Conservation (phyloP, 225 moss, liverwort and hornwort genomes). For the Straminergon stramineum region DNA sequence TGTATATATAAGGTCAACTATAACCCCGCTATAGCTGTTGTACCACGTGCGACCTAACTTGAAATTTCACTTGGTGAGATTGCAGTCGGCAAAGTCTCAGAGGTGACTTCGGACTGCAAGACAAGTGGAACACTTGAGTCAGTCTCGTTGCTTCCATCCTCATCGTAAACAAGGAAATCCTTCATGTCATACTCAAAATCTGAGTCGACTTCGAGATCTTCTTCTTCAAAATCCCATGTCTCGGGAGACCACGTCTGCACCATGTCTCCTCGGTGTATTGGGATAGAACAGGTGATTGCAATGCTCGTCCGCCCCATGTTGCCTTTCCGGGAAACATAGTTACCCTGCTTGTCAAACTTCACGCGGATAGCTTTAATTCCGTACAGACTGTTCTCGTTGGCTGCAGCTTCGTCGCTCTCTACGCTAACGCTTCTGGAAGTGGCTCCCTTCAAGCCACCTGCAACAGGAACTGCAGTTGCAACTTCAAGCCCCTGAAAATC, state of each 20-base stretch:
- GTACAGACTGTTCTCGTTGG: neutral
- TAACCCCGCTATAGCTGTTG: neutral
- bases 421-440: neutral
- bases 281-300: too few relatives aligned
- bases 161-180: neutral
- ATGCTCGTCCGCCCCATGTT: neutral
- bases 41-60: too few relatives aligned
- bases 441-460: neutral
- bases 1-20: neutral
- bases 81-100: neutral
- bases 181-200: conserved; percentile 4
- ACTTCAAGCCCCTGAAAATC: neutral
- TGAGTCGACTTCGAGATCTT: neutral
- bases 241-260: too few relatives aligned
- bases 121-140: neutral
- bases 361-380: conserved; percentile 22
- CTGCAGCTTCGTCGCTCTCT: neutral
- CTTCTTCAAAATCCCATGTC: neutral
- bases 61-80: too few relatives aligned
- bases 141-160: neutral
- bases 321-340: neutral
- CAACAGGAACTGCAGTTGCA: neutral
- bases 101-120: neutral
- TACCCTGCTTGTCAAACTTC: conserved; percentile 14
- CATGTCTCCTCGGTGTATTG: too few relatives aligned